phyloP scores from a whole-genome alignment of 2,329 filamentous ascomycete genomes.

The Phialophora chinensis region DNA sequence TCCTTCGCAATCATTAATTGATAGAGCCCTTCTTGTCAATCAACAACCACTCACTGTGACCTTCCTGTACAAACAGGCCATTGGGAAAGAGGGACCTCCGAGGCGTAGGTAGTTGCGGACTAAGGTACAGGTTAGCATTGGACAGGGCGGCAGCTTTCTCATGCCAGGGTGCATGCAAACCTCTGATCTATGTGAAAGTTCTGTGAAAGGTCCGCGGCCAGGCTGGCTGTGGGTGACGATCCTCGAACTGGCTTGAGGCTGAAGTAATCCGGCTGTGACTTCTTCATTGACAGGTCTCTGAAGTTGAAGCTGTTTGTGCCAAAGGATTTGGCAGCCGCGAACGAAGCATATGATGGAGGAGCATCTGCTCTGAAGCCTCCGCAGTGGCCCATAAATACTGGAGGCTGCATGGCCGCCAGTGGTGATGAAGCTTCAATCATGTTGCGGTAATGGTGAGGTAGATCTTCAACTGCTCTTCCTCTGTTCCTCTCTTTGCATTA shows the following conservation, averaged over 20 bases:
- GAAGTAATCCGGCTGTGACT: slow-evolving; percentile 76
- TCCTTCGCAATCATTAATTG: slow-evolving; percentile 55
- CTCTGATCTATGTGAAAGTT: slow-evolving; percentile 97
- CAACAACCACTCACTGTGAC: slow-evolving; percentile 61
- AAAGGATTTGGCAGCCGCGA: slow-evolving; percentile 60
- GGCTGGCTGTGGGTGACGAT: slow-evolving; percentile 86
- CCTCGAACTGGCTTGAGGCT: slow-evolving; percentile 75
- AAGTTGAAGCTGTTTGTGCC: slow-evolving; percentile 75
- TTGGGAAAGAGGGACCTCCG: slow-evolving; percentile 83
- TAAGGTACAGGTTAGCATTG: slow-evolving; percentile 52
- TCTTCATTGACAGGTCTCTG: slow-evolving; percentile 75
- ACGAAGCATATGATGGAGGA: slow-evolving; percentile 59
- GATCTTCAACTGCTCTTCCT: slow-evolving; percentile 6
- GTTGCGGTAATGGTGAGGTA: slow-evolving; percentile 11
- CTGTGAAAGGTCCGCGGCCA: slow-evolving; percentile 92
- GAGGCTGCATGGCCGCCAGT: slow-evolving; percentile 84
- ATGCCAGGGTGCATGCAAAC: slow-evolving; percentile 56
- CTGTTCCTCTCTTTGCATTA: slow-evolving; percentile 22
- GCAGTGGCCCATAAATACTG: slow-evolving; percentile 64
- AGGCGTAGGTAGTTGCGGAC: slow-evolving; percentile 81
- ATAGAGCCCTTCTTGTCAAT: slow-evolving; percentile 13
- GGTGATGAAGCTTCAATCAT: slow-evolving; percentile 92
- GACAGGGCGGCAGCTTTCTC: slow-evolving; percentile 41
- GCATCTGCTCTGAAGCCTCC: slow-evolving; percentile 61
- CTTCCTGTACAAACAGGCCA: slow-evolving; percentile 66